Percentiles rank a stretch among this genome's conserved stretches.
Evolutionary conservation across 805 yeast genomes (phyloP).

Genomic region (Kockiozyma suomiensis): DNA sequence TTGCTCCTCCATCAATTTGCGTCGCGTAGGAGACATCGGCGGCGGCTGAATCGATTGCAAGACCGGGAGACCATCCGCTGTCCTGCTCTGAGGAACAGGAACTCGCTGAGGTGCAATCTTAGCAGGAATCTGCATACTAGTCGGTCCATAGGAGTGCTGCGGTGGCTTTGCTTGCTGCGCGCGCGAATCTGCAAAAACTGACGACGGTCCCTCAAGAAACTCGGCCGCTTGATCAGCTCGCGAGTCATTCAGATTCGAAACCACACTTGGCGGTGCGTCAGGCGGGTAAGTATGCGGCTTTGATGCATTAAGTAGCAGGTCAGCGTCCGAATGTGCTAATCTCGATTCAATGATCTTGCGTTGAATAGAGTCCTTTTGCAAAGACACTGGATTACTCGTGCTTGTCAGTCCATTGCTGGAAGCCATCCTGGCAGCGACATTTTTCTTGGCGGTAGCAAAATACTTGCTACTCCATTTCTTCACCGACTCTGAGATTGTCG

Average conservation of each 20-base stretch:
- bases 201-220: conserved; percentile 23
- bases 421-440: conserved; percentile 18
- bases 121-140: conserved; percentile 27
- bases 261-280: conserved; percentile 7
- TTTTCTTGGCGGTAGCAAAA: conserved; percentile 30
- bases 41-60: conserved; percentile 17
- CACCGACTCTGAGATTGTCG: conserved; percentile 31
- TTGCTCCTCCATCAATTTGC: conserved; percentile 7
- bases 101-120: conserved; percentile 3
- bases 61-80: not conserved
- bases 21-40: conserved; percentile 23
- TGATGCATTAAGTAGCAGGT: conserved; percentile 27
- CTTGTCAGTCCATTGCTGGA: conserved; percentile 9
- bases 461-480: conserved; percentile 31
- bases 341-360: conserved; percentile 26
- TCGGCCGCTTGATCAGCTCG: conserved; percentile 24
- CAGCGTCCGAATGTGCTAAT: conserved; percentile 19
- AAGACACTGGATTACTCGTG: conserved; percentile 12
- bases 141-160: conserved; percentile 19
- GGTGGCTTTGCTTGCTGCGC: not conserved
- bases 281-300: conserved; percentile 28
- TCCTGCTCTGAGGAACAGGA: not conserved
- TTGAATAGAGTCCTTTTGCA: conserved; percentile 26
- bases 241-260: conserved; percentile 6
- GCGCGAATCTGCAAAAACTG: conserved; percentile 8